Conservation (phyloP, 2,329 filamentous ascomycete genomes). For the Penicillium sp. region DNA sequence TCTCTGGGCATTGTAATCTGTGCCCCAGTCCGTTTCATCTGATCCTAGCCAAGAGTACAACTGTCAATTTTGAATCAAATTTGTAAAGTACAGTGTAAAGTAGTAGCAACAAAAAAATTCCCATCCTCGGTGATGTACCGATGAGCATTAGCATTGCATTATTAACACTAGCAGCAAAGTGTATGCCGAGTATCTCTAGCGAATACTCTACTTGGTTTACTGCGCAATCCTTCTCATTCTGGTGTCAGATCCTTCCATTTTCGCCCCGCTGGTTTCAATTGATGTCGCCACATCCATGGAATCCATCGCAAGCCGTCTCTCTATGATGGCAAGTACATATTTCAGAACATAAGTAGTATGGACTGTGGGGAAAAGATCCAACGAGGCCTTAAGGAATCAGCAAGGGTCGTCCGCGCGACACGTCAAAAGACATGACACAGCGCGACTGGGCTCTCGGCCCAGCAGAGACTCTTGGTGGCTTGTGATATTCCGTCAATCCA, state of each 20-base stretch:
- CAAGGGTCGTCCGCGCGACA: slow-evolving; percentile 5
- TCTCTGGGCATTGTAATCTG: neutral
- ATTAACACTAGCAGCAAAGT: neutral
- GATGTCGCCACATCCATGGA: neutral
- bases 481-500: slow-evolving; percentile 17
- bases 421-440: slow-evolving; percentile 1
- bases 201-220: neutral
- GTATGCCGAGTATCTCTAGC: neutral
- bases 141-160: neutral
- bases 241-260: neutral
- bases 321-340: neutral
- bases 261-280: neutral
- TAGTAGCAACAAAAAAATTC: neutral
- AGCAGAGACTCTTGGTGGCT: slow-evolving; percentile 1
- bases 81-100: neutral
- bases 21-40: slow-evolving; percentile 24
- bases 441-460: neutral
- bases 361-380: neutral
- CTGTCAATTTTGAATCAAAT: neutral
- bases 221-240: neutral
- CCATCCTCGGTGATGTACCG: neutral
- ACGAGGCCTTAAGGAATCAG: neutral
- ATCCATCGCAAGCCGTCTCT: neutral
- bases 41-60: slow-evolving; percentile 12
- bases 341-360: neutral